These are phyloP conservation scores for Erigeron canadensis DNA, from an alignment of 129 eudicot species.

Conservation along the genomic window DNA sequence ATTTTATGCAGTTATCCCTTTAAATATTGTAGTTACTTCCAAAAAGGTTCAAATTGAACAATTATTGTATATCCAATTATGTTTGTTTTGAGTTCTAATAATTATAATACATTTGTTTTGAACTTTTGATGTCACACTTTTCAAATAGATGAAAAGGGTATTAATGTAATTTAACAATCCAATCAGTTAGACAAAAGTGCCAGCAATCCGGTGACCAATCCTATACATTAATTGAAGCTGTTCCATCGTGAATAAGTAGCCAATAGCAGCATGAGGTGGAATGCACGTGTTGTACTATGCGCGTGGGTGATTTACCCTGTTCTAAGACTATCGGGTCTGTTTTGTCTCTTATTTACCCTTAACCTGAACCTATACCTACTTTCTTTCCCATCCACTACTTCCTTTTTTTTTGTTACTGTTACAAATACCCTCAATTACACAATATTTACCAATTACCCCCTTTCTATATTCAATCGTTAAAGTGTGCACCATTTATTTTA, in stretches of 20 bases:
- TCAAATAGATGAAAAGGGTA: slow-evolving; percentile 4
- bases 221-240: slow-evolving; percentile 39
- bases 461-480: not conserved
- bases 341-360: slow-evolving; percentile 29
- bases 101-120: no score
- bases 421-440: slow-evolving; percentile 6
- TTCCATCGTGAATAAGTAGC: slow-evolving; percentile 34
- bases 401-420: not conserved
- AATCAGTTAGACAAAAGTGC: slow-evolving; percentile 39
- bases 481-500: no score
- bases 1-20: no score
- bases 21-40: no score
- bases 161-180: slow-evolving; percentile 21
- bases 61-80: no score
- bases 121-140: no score
- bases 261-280: not conserved
- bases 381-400: slow-evolving; percentile 7
- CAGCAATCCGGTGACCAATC: slow-evolving; percentile 47
- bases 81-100: no score
- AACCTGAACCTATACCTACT: slow-evolving; percentile 33
- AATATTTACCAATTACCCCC: not conserved
- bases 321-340: no score
- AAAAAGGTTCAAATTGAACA: no score
- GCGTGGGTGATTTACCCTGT: no score
- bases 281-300: not conserved